phyloP scores from a whole-genome alignment of 371 early-diverging fungal genomes.

The Chytridiales sp. region DNA sequence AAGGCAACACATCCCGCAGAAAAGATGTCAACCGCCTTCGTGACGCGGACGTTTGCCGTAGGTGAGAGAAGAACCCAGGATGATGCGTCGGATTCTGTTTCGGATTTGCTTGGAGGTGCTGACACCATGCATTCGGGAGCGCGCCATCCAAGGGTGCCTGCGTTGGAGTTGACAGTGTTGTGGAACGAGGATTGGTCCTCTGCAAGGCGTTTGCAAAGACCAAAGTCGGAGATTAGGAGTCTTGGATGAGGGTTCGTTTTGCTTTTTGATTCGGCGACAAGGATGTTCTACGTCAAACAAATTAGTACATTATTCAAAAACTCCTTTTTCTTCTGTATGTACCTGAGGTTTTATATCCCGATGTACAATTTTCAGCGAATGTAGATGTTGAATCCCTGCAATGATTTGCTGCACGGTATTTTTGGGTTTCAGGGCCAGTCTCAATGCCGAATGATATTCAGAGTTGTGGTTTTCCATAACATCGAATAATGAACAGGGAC shows the following conservation, averaged over 20 bases:
- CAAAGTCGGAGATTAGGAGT: constrained; percentile 95
- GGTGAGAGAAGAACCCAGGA: constrained; percentile 25
- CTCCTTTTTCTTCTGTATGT: not conserved
- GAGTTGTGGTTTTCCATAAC: constrained; percentile 38
- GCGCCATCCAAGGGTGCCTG: constrained; percentile 93
- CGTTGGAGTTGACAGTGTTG: constrained; percentile 67
- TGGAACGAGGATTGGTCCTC: constrained; percentile 93
- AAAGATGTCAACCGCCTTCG: constrained; percentile 91
- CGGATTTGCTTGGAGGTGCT: not conserved
- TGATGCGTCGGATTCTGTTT: constrained; percentile 4
- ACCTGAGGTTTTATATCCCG: constrained; percentile 85
- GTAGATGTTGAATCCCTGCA: constrained; percentile 83
- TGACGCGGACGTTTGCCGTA: constrained; percentile 59
- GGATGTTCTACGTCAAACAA: constrained; percentile 74
- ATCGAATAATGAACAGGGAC: constrained; percentile 66
- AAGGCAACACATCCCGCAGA: constrained; percentile 93
- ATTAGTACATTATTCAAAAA: not conserved
- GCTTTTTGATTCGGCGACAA: constrained; percentile 56
- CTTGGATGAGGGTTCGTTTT: constrained; percentile 49
- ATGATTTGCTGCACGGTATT: constrained; percentile 74
- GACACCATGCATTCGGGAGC: constrained; percentile 78
- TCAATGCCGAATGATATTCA: constrained; percentile 15
- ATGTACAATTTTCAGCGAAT: constrained; percentile 92
- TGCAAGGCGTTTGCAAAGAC: constrained; percentile 91
- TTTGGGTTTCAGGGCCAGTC: constrained; percentile 44